Conservation (phyloP, 2,329 filamentous ascomycete species). For the Fusarium cyanostomum region DNA sequence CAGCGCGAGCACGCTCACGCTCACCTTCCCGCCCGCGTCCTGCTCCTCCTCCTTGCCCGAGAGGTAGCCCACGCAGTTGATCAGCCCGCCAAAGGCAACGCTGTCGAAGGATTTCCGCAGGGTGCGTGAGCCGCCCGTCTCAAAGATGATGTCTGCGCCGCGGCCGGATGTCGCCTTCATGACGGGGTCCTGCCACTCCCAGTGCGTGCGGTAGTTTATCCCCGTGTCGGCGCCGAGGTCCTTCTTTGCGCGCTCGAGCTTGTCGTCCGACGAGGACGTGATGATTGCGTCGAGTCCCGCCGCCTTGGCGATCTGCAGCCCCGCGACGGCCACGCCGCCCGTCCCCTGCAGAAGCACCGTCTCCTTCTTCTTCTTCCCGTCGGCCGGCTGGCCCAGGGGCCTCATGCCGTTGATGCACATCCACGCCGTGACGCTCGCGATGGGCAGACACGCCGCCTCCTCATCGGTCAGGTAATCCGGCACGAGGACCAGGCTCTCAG, state of each 20-base stretch:
- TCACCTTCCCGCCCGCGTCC: conserved; percentile 53
- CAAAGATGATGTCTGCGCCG: conserved; percentile 65
- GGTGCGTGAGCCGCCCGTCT: conserved; percentile 63
- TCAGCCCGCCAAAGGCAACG: conserved; percentile 63
- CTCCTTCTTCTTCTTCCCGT: conserved; percentile 31
- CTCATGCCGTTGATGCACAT: conserved; percentile 71
- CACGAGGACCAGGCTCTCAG: conserved; percentile 62
- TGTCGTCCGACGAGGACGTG: conserved; percentile 63
- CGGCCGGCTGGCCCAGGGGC: conserved; percentile 58
- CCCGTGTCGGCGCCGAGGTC: conserved; percentile 60
- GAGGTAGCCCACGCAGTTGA: conserved; percentile 62
- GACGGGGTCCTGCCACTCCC: conserved; percentile 61
- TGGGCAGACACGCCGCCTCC: conserved; percentile 68
- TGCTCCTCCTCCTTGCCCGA: conserved; percentile 63
- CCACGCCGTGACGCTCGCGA: conserved; percentile 71
- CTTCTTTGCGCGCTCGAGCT: conserved; percentile 56
- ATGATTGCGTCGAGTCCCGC: conserved; percentile 61
- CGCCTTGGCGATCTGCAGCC: conserved; percentile 63
- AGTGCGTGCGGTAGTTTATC: conserved; percentile 64
- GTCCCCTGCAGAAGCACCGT: conserved; percentile 64
- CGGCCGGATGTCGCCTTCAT: conserved; percentile 54
- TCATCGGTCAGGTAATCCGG: conserved; percentile 67
- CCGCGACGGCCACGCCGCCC: conserved; percentile 61
- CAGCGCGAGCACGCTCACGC: conserved; percentile 67
- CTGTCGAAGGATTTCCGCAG: conserved; percentile 62